Evolutionary conservation across 768 basidiomycete species (phyloP), one percentile per base, ranked within the genome.

Genomic region (Panaeolus cyanescens): DNA sequence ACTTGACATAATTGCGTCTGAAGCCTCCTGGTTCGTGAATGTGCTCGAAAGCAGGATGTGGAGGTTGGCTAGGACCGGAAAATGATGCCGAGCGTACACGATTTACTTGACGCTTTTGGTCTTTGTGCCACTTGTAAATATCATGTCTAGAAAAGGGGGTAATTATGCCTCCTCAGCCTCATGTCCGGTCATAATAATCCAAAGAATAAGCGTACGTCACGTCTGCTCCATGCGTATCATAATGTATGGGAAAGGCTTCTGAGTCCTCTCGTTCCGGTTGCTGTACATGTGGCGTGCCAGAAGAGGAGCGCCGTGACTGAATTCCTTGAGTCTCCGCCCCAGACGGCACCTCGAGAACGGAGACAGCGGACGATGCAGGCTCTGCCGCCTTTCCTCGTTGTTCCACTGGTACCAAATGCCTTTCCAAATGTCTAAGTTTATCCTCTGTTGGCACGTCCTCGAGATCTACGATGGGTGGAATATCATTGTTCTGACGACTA

Each of bases 1-100:
- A 74, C 31, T 89, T 77, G 7, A 98, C 80, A 72, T 93, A 97
- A 73, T 96, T 93, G 57, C 96, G 82, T 66, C 96, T 83, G 75
- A 98, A 97, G 1, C 95, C 96, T 59, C 96, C 96, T 0, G 96
- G 96, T 70, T 96, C 93, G 63, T 94, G 93, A 56, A 99, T 95
- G 67, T 96, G 93, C 68, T 95, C 90, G 59, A 97, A 92, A 2
- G 84, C 90, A 19, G 96, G 92, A 69, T 93, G 84, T 6, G 79
- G 79, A 4, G 82, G 77, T 10, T 79, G 76, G 36, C 80, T 80
- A 2, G 83, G 79, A 2, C 84, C 88, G 10, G 87, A 80, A 65
- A 85, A 92, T 0, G 92, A 93, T 34, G 85, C 82, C n/a, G 90
- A 79, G 36, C 92, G 89, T 17, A 83, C 79, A 39, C 92, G 85